Evolutionary conservation across 2,329 filamentous ascomycete genomes (phyloP).

Genomic region (Ustilaginoidea virens): DNA sequence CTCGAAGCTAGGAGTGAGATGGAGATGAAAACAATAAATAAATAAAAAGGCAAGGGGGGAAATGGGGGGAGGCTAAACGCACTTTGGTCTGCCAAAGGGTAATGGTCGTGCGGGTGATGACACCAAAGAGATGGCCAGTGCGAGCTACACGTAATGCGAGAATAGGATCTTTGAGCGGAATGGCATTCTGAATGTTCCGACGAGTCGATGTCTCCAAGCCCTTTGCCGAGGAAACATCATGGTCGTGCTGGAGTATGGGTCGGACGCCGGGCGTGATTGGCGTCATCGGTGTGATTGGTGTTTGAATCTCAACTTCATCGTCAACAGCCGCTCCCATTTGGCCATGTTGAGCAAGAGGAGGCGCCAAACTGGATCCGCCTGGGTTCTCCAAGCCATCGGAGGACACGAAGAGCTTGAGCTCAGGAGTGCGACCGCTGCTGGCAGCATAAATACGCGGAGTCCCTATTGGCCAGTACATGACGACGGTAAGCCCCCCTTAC

Average conservation of each 20-base stretch:
- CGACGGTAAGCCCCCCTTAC: conserved; percentile 15
- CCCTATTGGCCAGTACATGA: conserved; percentile 87
- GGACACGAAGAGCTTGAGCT: conserved; percentile 34
- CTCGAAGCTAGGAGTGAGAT: too few species aligned
- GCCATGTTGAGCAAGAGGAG: conserved; percentile 4
- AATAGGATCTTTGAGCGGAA: conserved; percentile 46
- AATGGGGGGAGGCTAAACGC: too few species aligned
- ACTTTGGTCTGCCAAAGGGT: conserved; percentile 97
- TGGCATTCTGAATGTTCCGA: conserved; percentile 13
- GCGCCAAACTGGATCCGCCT: conserved; percentile 12
- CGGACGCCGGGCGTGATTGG: conserved; percentile 42
- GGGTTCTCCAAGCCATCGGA: conserved; percentile 41
- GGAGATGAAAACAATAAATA: too few species aligned
- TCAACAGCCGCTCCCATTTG: conserved; percentile 12
- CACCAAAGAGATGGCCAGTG: conserved; percentile 69
- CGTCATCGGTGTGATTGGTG: conserved; percentile 32
- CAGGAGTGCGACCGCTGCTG: conserved; percentile 44
- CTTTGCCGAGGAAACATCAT: conserved; percentile 13
- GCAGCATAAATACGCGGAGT: conserved; percentile 72
- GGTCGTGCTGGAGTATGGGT: conserved; percentile 42
- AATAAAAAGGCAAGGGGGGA: background rate
- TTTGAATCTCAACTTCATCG: conserved; percentile 20
- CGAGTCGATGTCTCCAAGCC: conserved; percentile 8
- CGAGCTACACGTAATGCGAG: conserved; percentile 63
- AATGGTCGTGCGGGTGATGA: conserved; percentile 70